phyloP scores from a whole-genome alignment of 83 land plant genomes.

The Isoetes engelmannii region DNA sequence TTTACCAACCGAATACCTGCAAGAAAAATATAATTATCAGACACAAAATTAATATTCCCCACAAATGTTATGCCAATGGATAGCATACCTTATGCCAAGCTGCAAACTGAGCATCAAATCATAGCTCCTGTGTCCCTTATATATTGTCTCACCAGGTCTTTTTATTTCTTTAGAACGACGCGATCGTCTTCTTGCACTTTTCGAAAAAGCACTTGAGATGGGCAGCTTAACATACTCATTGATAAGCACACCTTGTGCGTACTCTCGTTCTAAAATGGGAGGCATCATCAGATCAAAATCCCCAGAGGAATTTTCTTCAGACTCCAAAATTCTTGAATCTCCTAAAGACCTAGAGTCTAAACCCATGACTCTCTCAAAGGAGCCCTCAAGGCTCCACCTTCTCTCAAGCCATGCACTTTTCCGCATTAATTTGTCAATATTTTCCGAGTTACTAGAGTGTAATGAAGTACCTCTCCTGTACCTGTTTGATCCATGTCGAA shows the following conservation, averaged over 20 bases:
- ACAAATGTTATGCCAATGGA: not conserved
- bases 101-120: slow-evolving; percentile 64
- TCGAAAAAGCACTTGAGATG: slow-evolving; percentile 4
- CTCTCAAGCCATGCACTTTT: slow-evolving; percentile 48
- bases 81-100: slow-evolving; percentile 55
- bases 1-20: slow-evolving; percentile 72
- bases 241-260: slow-evolving; percentile 32
- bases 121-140: slow-evolving; percentile 64
- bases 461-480: slow-evolving; percentile 27
- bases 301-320: slow-evolving; percentile 9
- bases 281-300: slow-evolving; percentile 5
- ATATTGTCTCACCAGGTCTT: slow-evolving; percentile 52
- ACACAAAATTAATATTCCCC: not conserved
- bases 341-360: slow-evolving; percentile 25
- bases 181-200: slow-evolving; percentile 15
- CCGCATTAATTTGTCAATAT: slow-evolving; percentile 30
- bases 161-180: slow-evolving; percentile 32
- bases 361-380: slow-evolving; percentile 53
- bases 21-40: not conserved
- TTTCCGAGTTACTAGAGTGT: slow-evolving; percentile 36
- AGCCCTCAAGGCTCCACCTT: slow-evolving; percentile 71
- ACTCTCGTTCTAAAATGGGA: slow-evolving; percentile 17
- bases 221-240: slow-evolving; percentile 25
- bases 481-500: slow-evolving; percentile 30
- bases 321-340: slow-evolving; percentile 11